Base-by-base conservation (phyloP, 805 yeast genomes). In the Kluyveromyces nonfermentans region DNA sequence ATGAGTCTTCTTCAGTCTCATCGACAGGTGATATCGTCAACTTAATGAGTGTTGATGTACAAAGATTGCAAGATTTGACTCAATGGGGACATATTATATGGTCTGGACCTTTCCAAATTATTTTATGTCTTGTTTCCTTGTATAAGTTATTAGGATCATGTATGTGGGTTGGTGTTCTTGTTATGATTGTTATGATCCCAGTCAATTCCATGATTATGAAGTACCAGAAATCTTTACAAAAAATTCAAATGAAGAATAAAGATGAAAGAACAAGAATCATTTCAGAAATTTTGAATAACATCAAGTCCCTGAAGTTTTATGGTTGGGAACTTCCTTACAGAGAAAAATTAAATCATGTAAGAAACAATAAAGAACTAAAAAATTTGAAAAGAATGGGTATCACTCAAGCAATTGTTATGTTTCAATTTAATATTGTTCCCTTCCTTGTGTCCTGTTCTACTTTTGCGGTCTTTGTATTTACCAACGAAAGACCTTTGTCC, bases 141-240 rank as follows among this genome's bases (percentile, higher is more conserved):
- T 76, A 87, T 62, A 73, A 75, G 4, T 65, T 89, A 37, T 64
- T 89, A 45, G 96, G 96, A 32, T 77, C 80, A 46, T 76, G 93
- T n/a, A 88, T 89, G 95, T 86, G 96, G 95, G 82, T 95, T 35
- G 97, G 97, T 62, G 94, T 90, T 12, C 64, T 74, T 28, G 78
- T 90, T 46, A 78, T 89, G 77, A 57, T 80, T 3, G 55, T 87
- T 25, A 79, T 87, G 75, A 78, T 88, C 51, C 96, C 96, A 5
- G 56, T 86, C 40, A 88, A 89, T 58, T 80, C 86, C 2, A 60
- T 70, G 18, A 69, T 89, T 50, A 83, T 88, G 48, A 73, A 75
- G 54, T 65, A 66, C 45, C 88, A 82, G 63, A 85, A 82, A 64
- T 70, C 62, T 9, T 69, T 87, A 48, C 96, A 89, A 64, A 85